phyloP scores from a whole-genome alignment of 345 rosid species.

The Ceriops decandra region DNA sequence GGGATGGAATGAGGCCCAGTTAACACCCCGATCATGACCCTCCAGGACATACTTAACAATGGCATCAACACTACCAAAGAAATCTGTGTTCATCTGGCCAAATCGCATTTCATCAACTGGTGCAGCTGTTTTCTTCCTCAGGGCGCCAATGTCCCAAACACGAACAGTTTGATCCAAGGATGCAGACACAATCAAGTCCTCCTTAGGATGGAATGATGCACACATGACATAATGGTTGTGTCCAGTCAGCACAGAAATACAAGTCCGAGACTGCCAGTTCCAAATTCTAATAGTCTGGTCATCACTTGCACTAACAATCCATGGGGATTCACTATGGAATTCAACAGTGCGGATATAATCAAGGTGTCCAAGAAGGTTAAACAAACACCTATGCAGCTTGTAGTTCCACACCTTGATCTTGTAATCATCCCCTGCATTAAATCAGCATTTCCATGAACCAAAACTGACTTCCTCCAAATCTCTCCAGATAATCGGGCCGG shows the following conservation, averaged over 20 bases:
- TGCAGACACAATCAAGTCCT: slow-evolving; percentile 91
- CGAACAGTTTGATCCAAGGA: slow-evolving; percentile 96
- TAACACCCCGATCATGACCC: slow-evolving; percentile 98
- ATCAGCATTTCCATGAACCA: slow-evolving; percentile 7
- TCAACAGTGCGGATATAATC: slow-evolving; percentile 97
- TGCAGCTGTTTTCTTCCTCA: slow-evolving; percentile 80
- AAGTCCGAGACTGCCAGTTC: slow-evolving; percentile 99
- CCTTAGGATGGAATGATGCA: slow-evolving; percentile 94
- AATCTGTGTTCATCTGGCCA: slow-evolving; percentile 85
- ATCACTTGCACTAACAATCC: slow-evolving; percentile 99
- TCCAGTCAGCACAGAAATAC: slow-evolving; percentile 91
- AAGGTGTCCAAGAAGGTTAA: slow-evolving; percentile 94
- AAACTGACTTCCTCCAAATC: too few species aligned
- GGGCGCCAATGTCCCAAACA: slow-evolving; percentile 93
- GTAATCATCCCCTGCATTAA: slow-evolving; percentile 82
- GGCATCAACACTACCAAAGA: slow-evolving; percentile 92
- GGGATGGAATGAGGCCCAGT: slow-evolving; percentile 99
- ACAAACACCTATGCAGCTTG: slow-evolving; percentile 80
- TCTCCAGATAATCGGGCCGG: too few species aligned
- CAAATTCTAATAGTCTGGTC: slow-evolving; percentile 97
- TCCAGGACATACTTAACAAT: slow-evolving; percentile 92
- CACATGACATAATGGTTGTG: slow-evolving; percentile 99
- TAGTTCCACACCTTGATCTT: slow-evolving; percentile 98
- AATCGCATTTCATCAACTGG: slow-evolving; percentile 93
- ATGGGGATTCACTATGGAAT: slow-evolving; percentile 90